phyloP scores from a whole-genome alignment of 164 flowering plant genomes.

The Kalanchoe fedtschenkoi region DNA sequence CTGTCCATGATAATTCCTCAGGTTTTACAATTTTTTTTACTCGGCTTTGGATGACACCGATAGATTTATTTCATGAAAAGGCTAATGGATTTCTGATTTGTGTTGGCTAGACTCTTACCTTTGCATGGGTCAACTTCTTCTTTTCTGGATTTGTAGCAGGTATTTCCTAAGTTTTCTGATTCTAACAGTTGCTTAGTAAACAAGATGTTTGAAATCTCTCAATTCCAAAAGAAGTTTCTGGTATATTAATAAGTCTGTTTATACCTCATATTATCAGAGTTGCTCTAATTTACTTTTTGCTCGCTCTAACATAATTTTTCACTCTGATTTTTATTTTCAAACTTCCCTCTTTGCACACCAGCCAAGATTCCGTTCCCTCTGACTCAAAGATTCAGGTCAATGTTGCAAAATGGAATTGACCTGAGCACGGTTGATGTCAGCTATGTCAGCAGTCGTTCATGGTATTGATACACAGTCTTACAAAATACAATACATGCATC shows the following conservation, averaged over 20 bases:
- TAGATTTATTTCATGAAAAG: not conserved
- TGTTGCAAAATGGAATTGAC: slow-evolving; percentile 98
- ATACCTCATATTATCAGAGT: not conserved
- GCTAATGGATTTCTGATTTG: not conserved
- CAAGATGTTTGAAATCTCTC: not conserved
- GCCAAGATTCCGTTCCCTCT: slow-evolving; percentile 97
- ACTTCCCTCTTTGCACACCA: slow-evolving; percentile 19
- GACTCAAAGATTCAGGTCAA: slow-evolving; percentile 94
- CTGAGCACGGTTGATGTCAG: slow-evolving; percentile 97
- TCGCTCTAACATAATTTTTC: not conserved
- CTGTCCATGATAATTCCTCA: slow-evolving; percentile 97
- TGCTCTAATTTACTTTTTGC: not conserved
- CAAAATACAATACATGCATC: too few species aligned
- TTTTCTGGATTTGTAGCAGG: slow-evolving; percentile 99
- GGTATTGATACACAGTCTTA: slow-evolving; percentile 55
- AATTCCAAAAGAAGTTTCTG: not conserved
- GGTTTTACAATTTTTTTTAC: slow-evolving; percentile 22
- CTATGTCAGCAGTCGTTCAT: slow-evolving; percentile 98
- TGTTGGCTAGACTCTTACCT: slow-evolving; percentile 77
- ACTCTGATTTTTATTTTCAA: not conserved
- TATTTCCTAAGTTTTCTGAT: slow-evolving; percentile 12
- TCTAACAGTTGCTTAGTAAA: not conserved
- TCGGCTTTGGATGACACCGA: not conserved
- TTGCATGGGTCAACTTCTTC: slow-evolving; percentile 99
- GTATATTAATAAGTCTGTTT: not conserved